Evolutionary conservation across 106 monocot species (phyloP).

Genomic region (Allium cepa): DNA sequence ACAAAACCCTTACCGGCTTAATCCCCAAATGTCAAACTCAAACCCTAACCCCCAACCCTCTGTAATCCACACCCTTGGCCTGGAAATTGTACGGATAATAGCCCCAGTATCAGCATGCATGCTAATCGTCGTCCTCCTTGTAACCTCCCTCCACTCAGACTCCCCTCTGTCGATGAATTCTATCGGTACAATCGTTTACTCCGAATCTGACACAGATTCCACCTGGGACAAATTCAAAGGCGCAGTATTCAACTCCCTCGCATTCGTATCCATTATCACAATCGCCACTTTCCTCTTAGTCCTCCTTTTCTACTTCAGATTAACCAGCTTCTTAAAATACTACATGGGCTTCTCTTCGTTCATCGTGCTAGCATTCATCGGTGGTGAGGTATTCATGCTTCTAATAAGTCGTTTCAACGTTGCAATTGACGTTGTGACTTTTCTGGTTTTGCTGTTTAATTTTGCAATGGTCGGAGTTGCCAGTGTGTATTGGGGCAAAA

Average conservation of each 20-base stretch:
- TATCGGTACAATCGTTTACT: constrained; percentile 18
- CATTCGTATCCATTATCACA: constrained; percentile 48
- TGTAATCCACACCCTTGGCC: constrained; percentile 57
- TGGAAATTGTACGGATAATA: constrained; percentile 68
- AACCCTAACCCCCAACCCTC: not conserved
- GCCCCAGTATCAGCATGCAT: constrained; percentile 77
- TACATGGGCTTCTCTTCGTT: constrained; percentile 77
- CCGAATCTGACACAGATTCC: constrained; percentile 20
- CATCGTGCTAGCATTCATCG: constrained; percentile 60
- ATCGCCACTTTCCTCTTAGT: constrained; percentile 58
- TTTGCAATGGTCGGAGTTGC: constrained; percentile 57
- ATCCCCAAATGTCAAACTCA: constrained; percentile 4
- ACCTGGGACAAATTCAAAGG: constrained; percentile 39
- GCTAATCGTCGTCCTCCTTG: constrained; percentile 89
- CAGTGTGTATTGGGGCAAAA: constrained; percentile 26
- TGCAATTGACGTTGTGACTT: constrained; percentile 52
- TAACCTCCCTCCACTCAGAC: constrained; percentile 30
- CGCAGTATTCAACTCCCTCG: constrained; percentile 45
- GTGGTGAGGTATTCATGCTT: constrained; percentile 50
- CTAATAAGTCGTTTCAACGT: constrained; percentile 33
- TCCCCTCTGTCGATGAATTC: constrained; percentile 15
- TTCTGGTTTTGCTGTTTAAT: constrained; percentile 52
- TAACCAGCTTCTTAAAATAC: constrained; percentile 49
- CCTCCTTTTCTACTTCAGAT: constrained; percentile 89
- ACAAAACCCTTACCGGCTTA: not conserved